Evolutionary conservation across 768 basidiomycete genomes (phyloP), one percentile per base, ranked within the genome.

Genomic region (Porpolomopsis calyptriformis): DNA sequence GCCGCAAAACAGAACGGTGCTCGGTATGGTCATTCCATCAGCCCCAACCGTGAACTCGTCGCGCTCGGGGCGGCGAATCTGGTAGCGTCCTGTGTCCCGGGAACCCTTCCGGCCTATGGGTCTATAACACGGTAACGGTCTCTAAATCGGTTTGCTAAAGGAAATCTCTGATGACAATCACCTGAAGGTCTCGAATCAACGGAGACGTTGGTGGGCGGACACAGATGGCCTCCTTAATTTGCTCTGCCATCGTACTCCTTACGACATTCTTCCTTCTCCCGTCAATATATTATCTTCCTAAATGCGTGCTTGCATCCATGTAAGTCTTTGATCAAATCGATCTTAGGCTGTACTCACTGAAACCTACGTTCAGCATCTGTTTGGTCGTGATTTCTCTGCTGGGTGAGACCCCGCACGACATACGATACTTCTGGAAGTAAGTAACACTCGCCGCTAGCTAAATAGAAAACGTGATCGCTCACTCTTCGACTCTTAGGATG

Each of bases 21-120:
- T 3, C 80, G 82, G 10, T 97, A 83, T 57, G 85, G 88, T 2
- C 83, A 97, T 60, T 76, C 85, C 0, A 85, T 98, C 52, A 86
- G 80, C 52, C 90, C 92, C 0, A 99, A 98, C 59, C 82, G 96
- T 23, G 96, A 99, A 58, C 72, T 98, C 1, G 93, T 97, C 20
- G 96, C 96, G 1, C 69, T 99, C 14, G 91, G 90, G 36, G 79
- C 85, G 9, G 78, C 80, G 10, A 96, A 96, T 59, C 67, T 94
- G 27, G 74, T 67, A 3, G 82, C 71, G 1, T 83, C 87, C 1
- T 83, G 93, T 55, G 66, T 97, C 45, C 84, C 88, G 3, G 94
- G 96, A 1, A 86, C 87, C 0, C 70, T 98, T 1, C 92, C 93
- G 3, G 89, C 90, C 0, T 96, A 82, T 58, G 96, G 94, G 2